Evolutionary conservation across 2,329 filamentous ascomycete species (phyloP).

Genomic region (Niveomyces coronatus): DNA sequence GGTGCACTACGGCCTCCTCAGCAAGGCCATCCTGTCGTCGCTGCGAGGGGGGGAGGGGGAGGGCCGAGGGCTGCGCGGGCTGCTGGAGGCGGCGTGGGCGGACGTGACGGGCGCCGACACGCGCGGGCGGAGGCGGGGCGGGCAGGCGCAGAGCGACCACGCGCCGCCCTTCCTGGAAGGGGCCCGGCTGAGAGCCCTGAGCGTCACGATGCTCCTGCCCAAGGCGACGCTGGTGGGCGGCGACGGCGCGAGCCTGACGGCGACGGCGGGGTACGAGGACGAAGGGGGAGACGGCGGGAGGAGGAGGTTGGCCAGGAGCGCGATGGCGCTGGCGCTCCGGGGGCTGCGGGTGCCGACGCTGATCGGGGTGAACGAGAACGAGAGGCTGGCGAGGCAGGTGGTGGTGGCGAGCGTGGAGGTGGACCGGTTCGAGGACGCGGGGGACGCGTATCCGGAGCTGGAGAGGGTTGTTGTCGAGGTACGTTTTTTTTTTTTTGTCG

Average conservation of each 20-base stretch:
- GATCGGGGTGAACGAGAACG: constrained; percentile 63
- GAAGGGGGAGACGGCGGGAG: constrained; percentile 15
- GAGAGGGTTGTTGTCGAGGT: constrained; percentile 55
- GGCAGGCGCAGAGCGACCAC: neutral
- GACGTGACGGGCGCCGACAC: constrained; percentile 19
- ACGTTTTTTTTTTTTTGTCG: too few relatives aligned
- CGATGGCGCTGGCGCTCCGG: constrained; percentile 35
- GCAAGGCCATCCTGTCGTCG: constrained; percentile 49
- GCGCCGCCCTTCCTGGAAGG: constrained; percentile 20
- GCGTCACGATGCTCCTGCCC: constrained; percentile 46
- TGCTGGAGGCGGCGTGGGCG: constrained; percentile 24
- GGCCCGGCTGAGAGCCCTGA: constrained; percentile 32
- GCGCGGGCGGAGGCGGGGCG: constrained; percentile 11
- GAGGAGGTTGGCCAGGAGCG: constrained; percentile 16
- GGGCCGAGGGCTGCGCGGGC: constrained; percentile 14
- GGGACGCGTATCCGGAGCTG: constrained; percentile 43
- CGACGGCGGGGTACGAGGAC: constrained; percentile 29
- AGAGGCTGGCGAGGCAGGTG: constrained; percentile 56
- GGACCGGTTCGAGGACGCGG: constrained; percentile 35
- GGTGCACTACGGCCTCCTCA: constrained; percentile 63
- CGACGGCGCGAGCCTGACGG: constrained; percentile 43
- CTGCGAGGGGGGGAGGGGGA: constrained; percentile 25
- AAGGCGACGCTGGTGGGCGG: constrained; percentile 63
- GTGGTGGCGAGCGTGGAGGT: constrained; percentile 54
- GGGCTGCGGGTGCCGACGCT: constrained; percentile 54